Percentiles rank a stretch among this genome's conserved stretches.
Evolutionary conservation across 805 yeast genomes (phyloP).

Genomic region (Phaffomyces thermotolerans): DNA sequence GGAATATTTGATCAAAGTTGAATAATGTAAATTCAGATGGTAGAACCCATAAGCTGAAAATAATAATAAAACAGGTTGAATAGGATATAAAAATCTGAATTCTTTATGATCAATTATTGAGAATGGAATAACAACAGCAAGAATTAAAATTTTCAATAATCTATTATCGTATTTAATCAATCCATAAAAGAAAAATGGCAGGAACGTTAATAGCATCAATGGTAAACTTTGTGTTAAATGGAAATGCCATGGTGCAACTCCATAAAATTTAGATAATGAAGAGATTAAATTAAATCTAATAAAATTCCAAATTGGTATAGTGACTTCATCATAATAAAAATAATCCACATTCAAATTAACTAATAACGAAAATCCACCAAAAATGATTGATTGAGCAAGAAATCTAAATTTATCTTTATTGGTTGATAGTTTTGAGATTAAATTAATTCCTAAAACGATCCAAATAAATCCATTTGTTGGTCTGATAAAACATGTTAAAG

Average conservation of each 20-base stretch:
- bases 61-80: constrained; percentile 65
- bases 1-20: constrained; percentile 10
- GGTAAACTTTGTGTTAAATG: constrained; percentile 82
- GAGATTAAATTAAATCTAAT: constrained; percentile 70
- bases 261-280: constrained; percentile 75
- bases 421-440: constrained; percentile 1
- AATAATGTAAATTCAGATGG: constrained; percentile 17
- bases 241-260: constrained; percentile 77
- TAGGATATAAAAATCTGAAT: constrained; percentile 79
- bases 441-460: constrained; percentile 48
- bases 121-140: constrained; percentile 45
- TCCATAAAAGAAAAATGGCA: constrained; percentile 56
- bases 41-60: constrained; percentile 35
- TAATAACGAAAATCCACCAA: constrained; percentile 24
- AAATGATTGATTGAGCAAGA: constrained; percentile 16
- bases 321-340: constrained; percentile 46
- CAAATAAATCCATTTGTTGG: constrained; percentile 83
- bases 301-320: constrained; percentile 63
- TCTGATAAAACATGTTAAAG: constrained; percentile 60
- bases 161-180: constrained; percentile 18
- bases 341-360: constrained; percentile 46
- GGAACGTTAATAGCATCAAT: constrained; percentile 52
- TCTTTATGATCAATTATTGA: constrained; percentile 81
- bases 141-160: constrained; percentile 26
- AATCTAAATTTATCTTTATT: constrained; percentile 10